phyloP scores from a whole-genome alignment of 2,329 filamentous ascomycete species.

The Diaporthe helianthi region DNA sequence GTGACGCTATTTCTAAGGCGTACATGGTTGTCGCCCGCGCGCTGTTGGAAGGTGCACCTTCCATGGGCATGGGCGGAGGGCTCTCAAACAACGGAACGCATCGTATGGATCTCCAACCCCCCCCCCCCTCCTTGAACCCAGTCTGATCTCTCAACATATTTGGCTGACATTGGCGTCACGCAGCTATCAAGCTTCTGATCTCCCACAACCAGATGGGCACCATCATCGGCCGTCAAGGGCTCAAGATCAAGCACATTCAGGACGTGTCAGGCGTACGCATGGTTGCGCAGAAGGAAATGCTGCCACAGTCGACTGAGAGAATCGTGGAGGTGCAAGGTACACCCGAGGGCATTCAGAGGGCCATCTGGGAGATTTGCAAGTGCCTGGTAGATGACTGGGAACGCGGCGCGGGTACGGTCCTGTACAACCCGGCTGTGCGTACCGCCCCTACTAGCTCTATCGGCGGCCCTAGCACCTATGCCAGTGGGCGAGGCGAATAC shows the following conservation, averaged over 20 bases:
- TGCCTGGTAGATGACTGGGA: slow-evolving; percentile 98
- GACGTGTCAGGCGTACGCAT: slow-evolving; percentile 96
- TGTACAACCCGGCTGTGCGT: slow-evolving; percentile 96
- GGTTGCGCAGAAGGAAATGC: slow-evolving; percentile 99
- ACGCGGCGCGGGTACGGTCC: slow-evolving; percentile 92
- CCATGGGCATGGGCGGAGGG: slow-evolving; percentile 95
- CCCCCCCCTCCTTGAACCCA: not conserved
- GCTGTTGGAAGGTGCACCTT: slow-evolving; percentile 88
- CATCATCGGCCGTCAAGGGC: slow-evolving; percentile 93
- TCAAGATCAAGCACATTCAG: slow-evolving; percentile 99
- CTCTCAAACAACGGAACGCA: slow-evolving; percentile 90
- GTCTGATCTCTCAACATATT: no score
- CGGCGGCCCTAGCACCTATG: slow-evolving; percentile 55
- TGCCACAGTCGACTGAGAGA: slow-evolving; percentile 96
- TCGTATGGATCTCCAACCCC: slow-evolving; percentile 66
- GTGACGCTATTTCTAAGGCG: slow-evolving; percentile 87
- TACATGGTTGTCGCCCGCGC: slow-evolving; percentile 93
- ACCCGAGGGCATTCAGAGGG: slow-evolving; percentile 93
- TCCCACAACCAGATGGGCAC: slow-evolving; percentile 99
- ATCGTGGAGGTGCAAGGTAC: slow-evolving; percentile 97
- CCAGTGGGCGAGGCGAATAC: slow-evolving; percentile 62
- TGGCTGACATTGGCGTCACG: slow-evolving; percentile 32
- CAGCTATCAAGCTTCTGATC: slow-evolving; percentile 96
- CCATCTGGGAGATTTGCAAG: slow-evolving; percentile 98
- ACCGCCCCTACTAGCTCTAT: slow-evolving; percentile 71